Evolutionary conservation across 2,329 filamentous ascomycete species (phyloP), one percentile per base, ranked within the genome.

Genomic region (Monosporascus ibericus): DNA sequence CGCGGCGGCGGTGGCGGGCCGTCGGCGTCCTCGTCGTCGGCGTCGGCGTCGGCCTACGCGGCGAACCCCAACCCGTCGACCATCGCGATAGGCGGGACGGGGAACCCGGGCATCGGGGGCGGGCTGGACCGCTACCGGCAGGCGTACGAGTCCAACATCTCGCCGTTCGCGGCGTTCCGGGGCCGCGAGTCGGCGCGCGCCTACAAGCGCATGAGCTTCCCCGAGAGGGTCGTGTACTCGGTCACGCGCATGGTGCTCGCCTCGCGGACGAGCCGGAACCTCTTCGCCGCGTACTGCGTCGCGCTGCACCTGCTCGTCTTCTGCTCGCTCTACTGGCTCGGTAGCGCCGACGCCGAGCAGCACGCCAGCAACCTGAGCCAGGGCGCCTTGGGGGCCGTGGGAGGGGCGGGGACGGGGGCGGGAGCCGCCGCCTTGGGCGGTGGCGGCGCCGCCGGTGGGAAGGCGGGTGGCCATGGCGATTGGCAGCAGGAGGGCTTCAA

Each of bases 111-210:
- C 5, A 79, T 86, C 50, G 83, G 84, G 5, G 79, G 86, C 50
- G 83, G 85, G 15, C 76, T 94, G 50, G 90, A 96, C 69, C 83
- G 91, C 47, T 99, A 99, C 71, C 84, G 88, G 55, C 87, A 90
- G 53, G 90, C 91, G 11, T 99, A 99, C 72, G 94, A 99, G 73
- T 89, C 88, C 42, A 95, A 94, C 65, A 87, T 99, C 48, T 96
- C 91, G 11, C 94, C 94, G 0, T 99, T 99, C 68, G 92, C 92
- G 25, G 91, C 91, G 3, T 99, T 99, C 74, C 81, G 92, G 44
- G 92, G 92, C n/a, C 83, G 92, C 49, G 95, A 99, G 72, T 92
- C 88, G 38, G 87, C 90, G 6, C 80, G 95, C 47, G 94, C 92
- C 1, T 92, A 96, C 70, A 90, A 91, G 65, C 84, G 92, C 42